Evolutionary conservation across 306 rosid species (phyloP).

Genomic region (Myrica gale): DNA sequence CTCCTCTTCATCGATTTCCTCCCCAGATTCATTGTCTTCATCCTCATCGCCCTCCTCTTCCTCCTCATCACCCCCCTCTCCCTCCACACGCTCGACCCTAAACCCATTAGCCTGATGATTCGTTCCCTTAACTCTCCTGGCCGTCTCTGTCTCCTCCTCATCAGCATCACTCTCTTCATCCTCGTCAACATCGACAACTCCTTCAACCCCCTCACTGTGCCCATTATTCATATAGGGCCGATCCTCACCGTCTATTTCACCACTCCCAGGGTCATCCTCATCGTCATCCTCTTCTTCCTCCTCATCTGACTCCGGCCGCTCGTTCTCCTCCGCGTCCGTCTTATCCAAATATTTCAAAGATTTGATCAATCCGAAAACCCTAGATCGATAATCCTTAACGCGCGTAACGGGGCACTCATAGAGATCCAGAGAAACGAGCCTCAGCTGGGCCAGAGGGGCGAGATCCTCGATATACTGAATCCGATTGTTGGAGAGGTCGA

Average conservation of each 20-base stretch:
- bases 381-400: constrained; percentile 90
- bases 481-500: constrained; percentile 84
- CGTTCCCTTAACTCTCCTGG: constrained; percentile 49
- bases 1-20: constrained; percentile 82
- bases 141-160: constrained; percentile 73
- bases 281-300: constrained; percentile 70
- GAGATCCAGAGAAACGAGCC: constrained; percentile 86
- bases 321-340: constrained; percentile 94
- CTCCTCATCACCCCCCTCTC: constrained; percentile 44
- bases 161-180: constrained; percentile 92
- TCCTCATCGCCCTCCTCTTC: constrained; percentile 62
- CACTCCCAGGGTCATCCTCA: constrained; percentile 90
- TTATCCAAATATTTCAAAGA: constrained; percentile 81
- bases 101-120: constrained; percentile 62
- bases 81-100: constrained; percentile 50
- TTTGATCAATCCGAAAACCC: constrained; percentile 87
- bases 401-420: constrained; percentile 91
- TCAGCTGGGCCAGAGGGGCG: constrained; percentile 76
- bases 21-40: constrained; percentile 64
- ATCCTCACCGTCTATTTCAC: constrained; percentile 82
- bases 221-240: constrained; percentile 52
- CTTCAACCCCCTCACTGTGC: constrained; percentile 63
- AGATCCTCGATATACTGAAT: constrained; percentile 85
- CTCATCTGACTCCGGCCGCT: constrained; percentile 80
- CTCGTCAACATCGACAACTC: constrained; percentile 78